Evolutionary conservation across 2,329 filamentous ascomycete species (phyloP).

Genomic region (Curvularia hawaiiensis): DNA sequence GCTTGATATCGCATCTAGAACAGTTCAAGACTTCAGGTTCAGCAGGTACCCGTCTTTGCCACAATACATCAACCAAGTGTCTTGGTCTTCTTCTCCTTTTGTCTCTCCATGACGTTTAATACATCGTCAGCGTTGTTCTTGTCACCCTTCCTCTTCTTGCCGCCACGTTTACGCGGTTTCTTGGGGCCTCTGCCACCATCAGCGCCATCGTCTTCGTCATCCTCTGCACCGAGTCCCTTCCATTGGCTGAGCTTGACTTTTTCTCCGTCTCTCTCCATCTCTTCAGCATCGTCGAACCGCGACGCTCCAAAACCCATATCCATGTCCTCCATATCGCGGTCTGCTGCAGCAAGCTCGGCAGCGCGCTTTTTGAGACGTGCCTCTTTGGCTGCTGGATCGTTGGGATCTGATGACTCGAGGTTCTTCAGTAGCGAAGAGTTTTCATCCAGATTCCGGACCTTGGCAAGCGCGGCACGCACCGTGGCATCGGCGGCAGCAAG

Average conservation of each 20-base stretch:
- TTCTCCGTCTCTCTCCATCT: conserved; percentile 65
- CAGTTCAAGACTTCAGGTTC: not conserved
- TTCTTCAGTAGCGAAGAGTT: conserved; percentile 52
- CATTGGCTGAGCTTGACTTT: conserved; percentile 73
- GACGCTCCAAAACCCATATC: conserved; percentile 94
- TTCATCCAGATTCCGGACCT: conserved; percentile 64
- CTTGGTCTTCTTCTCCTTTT: conserved; percentile 46
- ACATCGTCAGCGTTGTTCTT: conserved; percentile 81
- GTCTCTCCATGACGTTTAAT: conserved; percentile 74
- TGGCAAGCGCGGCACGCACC: conserved; percentile 83
- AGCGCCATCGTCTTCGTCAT: conserved; percentile 54
- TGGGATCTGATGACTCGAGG: conserved; percentile 23
- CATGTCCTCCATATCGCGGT: conserved; percentile 86
- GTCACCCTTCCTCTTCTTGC: conserved; percentile 79
- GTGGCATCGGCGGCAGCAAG: conserved; percentile 68
- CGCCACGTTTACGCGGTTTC: conserved; percentile 69
- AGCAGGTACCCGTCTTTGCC: not conserved
- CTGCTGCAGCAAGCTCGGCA: conserved; percentile 72
- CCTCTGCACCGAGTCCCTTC: conserved; percentile 58
- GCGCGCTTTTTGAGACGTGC: conserved; percentile 66
- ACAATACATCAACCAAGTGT: conserved; percentile 14
- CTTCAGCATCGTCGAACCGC: conserved; percentile 85
- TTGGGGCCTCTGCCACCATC: conserved; percentile 57
- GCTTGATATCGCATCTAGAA: conserved; percentile 14
- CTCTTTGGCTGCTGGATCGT: conserved; percentile 58